A percentile compares a stretch with the other conserved stretches of the same genome.
phyloP scores from a whole-genome alignment of 768 basidiomycete species.

The Dioszegia crocea region DNA sequence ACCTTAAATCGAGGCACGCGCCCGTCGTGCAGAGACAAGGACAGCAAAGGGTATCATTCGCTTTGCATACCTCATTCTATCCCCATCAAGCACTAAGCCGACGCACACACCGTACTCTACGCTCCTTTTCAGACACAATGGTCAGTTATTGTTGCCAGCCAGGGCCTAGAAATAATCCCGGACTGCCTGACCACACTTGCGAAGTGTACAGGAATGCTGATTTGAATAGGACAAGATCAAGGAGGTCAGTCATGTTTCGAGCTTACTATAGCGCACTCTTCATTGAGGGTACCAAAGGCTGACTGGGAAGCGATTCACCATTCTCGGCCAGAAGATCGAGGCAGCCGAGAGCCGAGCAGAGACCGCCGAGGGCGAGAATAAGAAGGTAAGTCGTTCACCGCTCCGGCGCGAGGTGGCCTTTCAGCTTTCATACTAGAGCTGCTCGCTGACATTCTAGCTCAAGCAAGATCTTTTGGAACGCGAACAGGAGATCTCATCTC shows the following conservation, averaged over 20 bases:
- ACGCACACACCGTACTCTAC: no score
- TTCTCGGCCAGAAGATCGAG: conserved; percentile 70
- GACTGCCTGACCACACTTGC: background rate
- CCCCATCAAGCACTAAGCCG: no score
- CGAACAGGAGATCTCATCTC: conserved; percentile 81
- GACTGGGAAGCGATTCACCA: conserved; percentile 31
- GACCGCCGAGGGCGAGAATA: conserved; percentile 75
- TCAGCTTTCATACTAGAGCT: background rate
- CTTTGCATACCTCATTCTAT: no score
- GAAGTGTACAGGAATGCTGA: conserved; percentile 6
- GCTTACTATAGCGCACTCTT: background rate
- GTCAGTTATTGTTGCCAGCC: no score
- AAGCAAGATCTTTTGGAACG: conserved; percentile 70
- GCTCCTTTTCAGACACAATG: no score
- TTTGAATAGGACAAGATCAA: conserved; percentile 54
- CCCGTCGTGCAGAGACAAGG: no score
- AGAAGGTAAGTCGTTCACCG: conserved; percentile 52
- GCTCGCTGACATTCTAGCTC: conserved; percentile 40
- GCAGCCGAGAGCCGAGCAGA: conserved; percentile 75
- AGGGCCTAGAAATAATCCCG: no score
- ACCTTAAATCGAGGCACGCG: no score
- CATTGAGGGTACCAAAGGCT: background rate
- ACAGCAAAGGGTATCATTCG: no score
- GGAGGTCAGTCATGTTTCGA: conserved; percentile 45
- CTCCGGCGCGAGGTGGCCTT: no score